phyloP scores from a whole-genome alignment of 495 filamentous ascomycete genomes.

The Sphaerosporella brunnea region DNA sequence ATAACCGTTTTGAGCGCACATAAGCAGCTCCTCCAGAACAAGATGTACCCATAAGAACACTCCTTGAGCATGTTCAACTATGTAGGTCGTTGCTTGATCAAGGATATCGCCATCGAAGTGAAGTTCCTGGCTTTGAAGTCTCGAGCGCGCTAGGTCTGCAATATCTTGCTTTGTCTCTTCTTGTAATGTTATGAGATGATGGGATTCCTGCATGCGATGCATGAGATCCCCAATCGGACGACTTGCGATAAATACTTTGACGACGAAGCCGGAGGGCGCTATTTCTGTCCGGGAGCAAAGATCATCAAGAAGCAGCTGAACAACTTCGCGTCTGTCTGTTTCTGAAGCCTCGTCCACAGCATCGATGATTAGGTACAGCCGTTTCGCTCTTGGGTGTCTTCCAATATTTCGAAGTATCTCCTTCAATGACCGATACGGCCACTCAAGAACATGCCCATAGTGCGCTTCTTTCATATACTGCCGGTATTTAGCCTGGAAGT shows the following conservation, averaged over 20 bases:
- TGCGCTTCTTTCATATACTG: background rate
- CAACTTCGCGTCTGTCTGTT: background rate
- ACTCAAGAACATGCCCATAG: background rate
- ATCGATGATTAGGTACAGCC: constrained; percentile 4
- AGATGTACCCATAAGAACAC: constrained; percentile 1
- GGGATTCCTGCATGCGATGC: background rate
- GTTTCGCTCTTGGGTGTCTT: background rate
- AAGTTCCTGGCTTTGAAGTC: background rate
- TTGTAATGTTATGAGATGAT: background rate
- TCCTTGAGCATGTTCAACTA: background rate
- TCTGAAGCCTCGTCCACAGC: background rate
- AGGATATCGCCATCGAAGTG: background rate
- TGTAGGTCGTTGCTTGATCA: background rate
- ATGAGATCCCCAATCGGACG: background rate
- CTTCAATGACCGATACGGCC: background rate
- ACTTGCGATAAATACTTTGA: constrained; percentile 4
- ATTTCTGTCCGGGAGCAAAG: background rate
- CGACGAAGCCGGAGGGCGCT: background rate
- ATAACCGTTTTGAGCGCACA: background rate
- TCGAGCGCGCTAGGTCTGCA: background rate
- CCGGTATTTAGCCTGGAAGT: background rate
- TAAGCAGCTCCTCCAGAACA: background rate
- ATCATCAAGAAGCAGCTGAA: background rate
- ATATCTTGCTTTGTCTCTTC: background rate
- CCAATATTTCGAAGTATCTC: background rate